A percentile compares a stretch with the other conserved stretches of the same genome.
These are phyloP conservation scores for Epichloe aotearoae DNA, from an alignment of 2,329 filamentous ascomycete species.

Conservation along the genomic window DNA sequence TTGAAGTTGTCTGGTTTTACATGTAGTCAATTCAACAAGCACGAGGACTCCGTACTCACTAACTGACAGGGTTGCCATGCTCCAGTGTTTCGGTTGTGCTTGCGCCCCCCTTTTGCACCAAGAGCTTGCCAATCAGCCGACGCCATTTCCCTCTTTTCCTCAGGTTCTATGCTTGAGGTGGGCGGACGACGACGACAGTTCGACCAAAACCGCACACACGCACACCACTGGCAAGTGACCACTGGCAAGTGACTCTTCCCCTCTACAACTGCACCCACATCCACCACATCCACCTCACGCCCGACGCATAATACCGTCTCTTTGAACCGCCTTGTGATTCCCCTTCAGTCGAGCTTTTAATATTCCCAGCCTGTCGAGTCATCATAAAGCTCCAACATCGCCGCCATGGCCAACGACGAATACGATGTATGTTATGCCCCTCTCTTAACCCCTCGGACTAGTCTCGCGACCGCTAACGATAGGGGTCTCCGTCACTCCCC, in stretches of 20 bases:
- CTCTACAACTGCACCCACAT: slow-evolving; percentile 5
- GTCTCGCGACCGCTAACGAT: slow-evolving; percentile 19
- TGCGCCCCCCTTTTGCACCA: neutral
- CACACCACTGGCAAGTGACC: neutral
- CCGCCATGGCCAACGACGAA: slow-evolving; percentile 97
- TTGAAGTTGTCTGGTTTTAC: too few species aligned
- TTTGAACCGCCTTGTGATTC: neutral
- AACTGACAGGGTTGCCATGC: too few species aligned
- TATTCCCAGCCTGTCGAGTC: neutral
- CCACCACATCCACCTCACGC: neutral
- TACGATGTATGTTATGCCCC: slow-evolving; percentile 69
- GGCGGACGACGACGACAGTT: neutral
- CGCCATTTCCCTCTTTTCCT: neutral
- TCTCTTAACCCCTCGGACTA: slow-evolving; percentile 10
- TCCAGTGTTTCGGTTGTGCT: neutral
- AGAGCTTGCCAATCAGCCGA: neutral
- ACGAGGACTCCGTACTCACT: too few species aligned
- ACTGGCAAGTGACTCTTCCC: too few species aligned
- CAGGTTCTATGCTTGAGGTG: neutral
- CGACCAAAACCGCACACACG: neutral
- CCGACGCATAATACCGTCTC: slow-evolving; percentile 1
- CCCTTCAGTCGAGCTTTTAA: neutral
- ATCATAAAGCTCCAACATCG: slow-evolving; percentile 9
- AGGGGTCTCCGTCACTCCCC: slow-evolving; percentile 9
- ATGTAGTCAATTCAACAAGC: too few species aligned